A percentile compares a stretch with the other conserved stretches of the same genome.
Evolutionary conservation across 176 grass and related monocot genomes (phyloP).

Genomic region (Musa itinerans): DNA sequence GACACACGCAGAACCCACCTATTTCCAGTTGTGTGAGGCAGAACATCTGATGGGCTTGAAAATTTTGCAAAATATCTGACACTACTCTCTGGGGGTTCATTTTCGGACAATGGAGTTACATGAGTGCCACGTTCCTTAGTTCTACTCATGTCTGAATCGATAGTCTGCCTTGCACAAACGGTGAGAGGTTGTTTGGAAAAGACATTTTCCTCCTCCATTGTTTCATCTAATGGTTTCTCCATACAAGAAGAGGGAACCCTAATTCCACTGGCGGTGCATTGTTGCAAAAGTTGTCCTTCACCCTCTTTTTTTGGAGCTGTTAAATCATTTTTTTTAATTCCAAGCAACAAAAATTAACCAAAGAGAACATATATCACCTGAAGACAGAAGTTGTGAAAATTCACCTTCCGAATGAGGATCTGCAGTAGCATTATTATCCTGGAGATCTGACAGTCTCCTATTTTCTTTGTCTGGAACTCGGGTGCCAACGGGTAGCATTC

Average conservation of each 20-base stretch:
- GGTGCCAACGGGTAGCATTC: constrained; percentile 8
- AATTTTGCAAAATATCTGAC: no score
- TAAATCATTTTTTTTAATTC: not conserved
- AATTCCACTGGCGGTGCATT: not conserved
- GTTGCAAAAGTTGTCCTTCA: no score
- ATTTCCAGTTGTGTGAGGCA: not conserved
- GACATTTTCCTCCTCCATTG: not conserved
- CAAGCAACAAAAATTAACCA: not conserved
- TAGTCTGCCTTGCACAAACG: not conserved
- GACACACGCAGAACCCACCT: not conserved
- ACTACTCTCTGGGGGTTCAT: no score
- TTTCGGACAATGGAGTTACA: not conserved
- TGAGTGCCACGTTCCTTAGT: not conserved
- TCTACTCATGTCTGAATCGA: not conserved
- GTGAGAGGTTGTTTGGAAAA: not conserved
- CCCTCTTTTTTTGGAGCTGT: not conserved
- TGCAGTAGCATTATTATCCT: constrained; percentile 21
- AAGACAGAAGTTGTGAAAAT: not conserved
- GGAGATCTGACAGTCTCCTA: constrained; percentile 6
- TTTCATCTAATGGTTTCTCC: not conserved
- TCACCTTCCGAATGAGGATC: constrained; percentile 40
- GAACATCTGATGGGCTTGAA: no score
- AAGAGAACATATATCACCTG: not conserved
- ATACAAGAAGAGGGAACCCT: not conserved
- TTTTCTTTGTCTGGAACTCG: not conserved